Base-by-base conservation (phyloP, 1,139 yeast genomes). In the Nematodospora anomalae region DNA sequence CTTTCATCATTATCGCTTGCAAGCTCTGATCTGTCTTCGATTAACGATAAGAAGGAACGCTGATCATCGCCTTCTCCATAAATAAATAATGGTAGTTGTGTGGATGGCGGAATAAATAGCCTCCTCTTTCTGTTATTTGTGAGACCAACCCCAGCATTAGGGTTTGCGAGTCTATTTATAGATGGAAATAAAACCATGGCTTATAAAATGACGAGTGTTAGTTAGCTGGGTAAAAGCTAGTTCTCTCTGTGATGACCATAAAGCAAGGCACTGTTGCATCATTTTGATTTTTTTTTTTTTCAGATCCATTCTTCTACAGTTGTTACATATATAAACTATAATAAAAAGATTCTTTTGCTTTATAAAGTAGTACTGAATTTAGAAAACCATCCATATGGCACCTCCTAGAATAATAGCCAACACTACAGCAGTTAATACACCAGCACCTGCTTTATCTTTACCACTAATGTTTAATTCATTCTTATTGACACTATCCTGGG, bases 81-180 rank as follows among this genome's bases (percentile, higher is more conserved):
- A 29, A 71, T 65, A 46, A 83, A 83, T 36, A 83, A 59, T 1
- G 89, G 89, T 35, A 76, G 74, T 47, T 78, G 74, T 1, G 86
- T 82, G 30, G 85, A 77, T 0, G 89, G 88, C 1, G 88, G 87
- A n/a, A 83, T 74, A 54, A 78, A 83, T 16, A 71, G 50, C 33
- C 72, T 56, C 41, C 76, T 55, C 38, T 75, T 55, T 36, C 74
- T 53, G 21, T 68, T 68, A 16, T 65, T 65, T 5, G 70, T 64
- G 15, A 64, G 42, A 5, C 64, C 66, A 3, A 51, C 51, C 7
- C 57, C 57, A n/a, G 63, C 60, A 32, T 59, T 58, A 13, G 74
- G 74, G 45, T 67, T 68, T 30, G 74, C 72, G 32, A 70, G 56
- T 44, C 60, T 59, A 46, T 71, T 71, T 34, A 71, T 68, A 9